Base-by-base conservation (phyloP, 2,329 filamentous ascomycete species). In the Colletotrichum sp. region DNA sequence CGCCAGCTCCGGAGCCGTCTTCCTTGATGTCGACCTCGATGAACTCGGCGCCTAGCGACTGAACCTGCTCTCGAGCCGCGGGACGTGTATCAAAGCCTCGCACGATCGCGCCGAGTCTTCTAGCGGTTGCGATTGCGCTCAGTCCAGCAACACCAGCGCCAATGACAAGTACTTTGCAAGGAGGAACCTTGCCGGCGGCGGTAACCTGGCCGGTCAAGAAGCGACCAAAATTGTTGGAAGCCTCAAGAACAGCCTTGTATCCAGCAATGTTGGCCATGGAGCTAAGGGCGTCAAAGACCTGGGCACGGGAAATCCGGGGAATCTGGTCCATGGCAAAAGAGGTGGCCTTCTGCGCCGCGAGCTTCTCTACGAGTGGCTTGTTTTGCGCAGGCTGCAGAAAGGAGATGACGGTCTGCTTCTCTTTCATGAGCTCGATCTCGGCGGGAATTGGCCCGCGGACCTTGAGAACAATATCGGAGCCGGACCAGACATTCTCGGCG, bases 241-340 rank as follows among this genome's bases (percentile, higher is more conserved):
- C 96, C 84, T 98, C 95, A 59, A 98, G 87, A 2, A 98, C 95
- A 55, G 95, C 96, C 84, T 98, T 98, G 86, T 98, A 98, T 1
- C 96, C 96, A 27, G 95, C 95, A 85, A 98, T 98, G 80, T 98
- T 98, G 76, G 96, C 95, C 96, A 98, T 98, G 12, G 94, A 97
- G 83, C 95, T 96, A 72, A 98, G 88, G 1, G 95, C 95, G 84
- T 98, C 95, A 80, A 98, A 98, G 1, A 94, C 93, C 82, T 98
- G 96, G 2, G 96, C 95, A 63, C 96, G 91, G 2, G 95, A 98
- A 79, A 98, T 98, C 55, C 96, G 92, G 19, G 96, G 96, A 68
- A 98, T 94, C 92, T 96, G 94, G 82, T 98, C 96, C 95, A 98
- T 98, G 27, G 96, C 95, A 82, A 98, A 97, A 19, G 91, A 87